Evolutionary conservation across 768 basidiomycete species (phyloP), one percentile per base, ranked within the genome.

Genomic region (Russula ochroleuca): DNA sequence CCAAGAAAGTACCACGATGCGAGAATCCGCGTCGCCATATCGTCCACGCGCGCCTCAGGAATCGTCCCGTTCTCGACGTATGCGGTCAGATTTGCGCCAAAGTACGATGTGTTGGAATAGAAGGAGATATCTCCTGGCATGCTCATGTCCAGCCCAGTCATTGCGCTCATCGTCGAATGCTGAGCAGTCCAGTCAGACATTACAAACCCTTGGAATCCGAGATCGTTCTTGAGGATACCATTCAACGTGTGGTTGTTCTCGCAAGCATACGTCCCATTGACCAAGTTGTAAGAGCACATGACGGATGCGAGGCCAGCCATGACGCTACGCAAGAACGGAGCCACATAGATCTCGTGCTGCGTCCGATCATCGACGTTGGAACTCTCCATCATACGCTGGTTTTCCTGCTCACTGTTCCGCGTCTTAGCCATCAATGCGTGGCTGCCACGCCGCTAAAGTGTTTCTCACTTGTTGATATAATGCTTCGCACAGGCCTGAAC

Each of bases 401-500:
- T 81, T 70, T 89, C 87, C 75, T 89, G 87, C 72, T 89, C 87
- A 69, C 85, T 88, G 62, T 50, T 7, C 25, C 19, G 15, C 2
- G 25, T 41, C 7, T 11, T 14, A 40, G 50, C 6, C 17, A 38
- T 63, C 19, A 45, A 35, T 14, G 25, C 0, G 15, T 14, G 33
- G 4, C 11, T 50, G n/a, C 31, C 28, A 40, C n/a, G 23, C 5
- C 2, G 3, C 4, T 11, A 50, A 41, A 15, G 11, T 17, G 33
- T 4, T 23, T 76, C 83, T 40, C 60, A 88, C 87, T 90, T 90
- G 74, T 86, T 84, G 66, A 92, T 80, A 56, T 81, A 83, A 73
- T 94, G 92, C 73, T 94, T 94, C 13, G 90, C 91, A 63, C 88
- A 91, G 0, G 92, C 91, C 71, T 92, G 90, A 0, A 94, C 88